Conservation (phyloP, 2,329 filamentous ascomycete genomes). For the Septoria petroselini region DNA sequence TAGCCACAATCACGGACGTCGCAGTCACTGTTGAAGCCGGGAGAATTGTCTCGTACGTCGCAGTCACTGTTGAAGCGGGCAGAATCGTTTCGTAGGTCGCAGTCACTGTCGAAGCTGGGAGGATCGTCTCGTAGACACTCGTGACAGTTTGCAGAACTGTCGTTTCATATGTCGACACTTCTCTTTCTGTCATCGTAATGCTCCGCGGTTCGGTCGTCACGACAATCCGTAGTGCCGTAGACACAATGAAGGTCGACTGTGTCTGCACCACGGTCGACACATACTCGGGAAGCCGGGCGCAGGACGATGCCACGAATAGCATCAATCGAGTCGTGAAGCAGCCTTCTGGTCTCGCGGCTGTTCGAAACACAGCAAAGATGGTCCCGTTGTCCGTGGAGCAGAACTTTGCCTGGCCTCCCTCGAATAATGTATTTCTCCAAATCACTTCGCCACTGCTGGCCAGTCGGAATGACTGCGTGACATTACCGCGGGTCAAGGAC, state of each 20-base stretch:
- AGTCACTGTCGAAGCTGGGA: neutral
- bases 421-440: slow-evolving; percentile 11
- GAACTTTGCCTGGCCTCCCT: slow-evolving; percentile 10
- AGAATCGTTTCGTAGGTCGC: slow-evolving; percentile 3
- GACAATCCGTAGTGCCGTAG: neutral
- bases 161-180: slow-evolving; percentile 1
- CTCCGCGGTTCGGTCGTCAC: neutral
- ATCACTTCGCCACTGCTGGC: slow-evolving; percentile 3
- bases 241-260: slow-evolving; percentile 1
- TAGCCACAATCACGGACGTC: neutral
- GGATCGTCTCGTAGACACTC: slow-evolving; percentile 1
- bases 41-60: neutral
- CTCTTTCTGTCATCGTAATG: neutral
- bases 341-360: slow-evolving; percentile 2
- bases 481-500: neutral
- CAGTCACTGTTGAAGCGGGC: slow-evolving; percentile 1
- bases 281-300: slow-evolving; percentile 4
- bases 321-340: neutral
- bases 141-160: neutral
- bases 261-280: slow-evolving; percentile 7
- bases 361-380: slow-evolving; percentile 12
- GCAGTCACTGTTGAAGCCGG: neutral
- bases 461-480: slow-evolving; percentile 6
- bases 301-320: slow-evolving; percentile 11
- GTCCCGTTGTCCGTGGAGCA: slow-evolving; percentile 9